Evolutionary conservation across 2,329 filamentous ascomycete species (phyloP).

Genomic region (Ascochyta clinopodiicola): DNA sequence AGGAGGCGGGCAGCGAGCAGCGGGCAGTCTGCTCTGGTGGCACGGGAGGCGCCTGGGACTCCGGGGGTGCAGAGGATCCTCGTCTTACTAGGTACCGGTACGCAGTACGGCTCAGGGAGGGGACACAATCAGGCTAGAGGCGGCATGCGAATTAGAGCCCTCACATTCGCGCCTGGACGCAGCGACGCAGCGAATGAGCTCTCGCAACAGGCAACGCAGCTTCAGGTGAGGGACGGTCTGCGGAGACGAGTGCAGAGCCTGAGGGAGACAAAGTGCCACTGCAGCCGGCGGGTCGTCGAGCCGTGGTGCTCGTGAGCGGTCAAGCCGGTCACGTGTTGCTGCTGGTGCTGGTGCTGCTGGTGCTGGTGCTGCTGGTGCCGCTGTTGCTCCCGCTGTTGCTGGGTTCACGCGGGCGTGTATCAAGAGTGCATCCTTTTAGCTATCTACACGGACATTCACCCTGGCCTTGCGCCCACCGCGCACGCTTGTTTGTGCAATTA

Average conservation of each 20-base stretch:
- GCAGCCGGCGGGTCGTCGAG: constrained; percentile 27
- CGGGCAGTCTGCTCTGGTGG: constrained; percentile 28
- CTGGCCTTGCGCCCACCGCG: constrained; percentile 18
- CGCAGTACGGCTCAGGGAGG: constrained; percentile 30
- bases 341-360: no score
- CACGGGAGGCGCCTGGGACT: constrained; percentile 29
- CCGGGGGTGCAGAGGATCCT: constrained; percentile 27
- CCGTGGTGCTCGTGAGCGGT: constrained; percentile 26
- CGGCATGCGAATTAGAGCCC: constrained; percentile 42
- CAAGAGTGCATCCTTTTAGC: constrained; percentile 10
- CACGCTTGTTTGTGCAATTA: constrained; percentile 16
- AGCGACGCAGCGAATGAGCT: constrained; percentile 37
- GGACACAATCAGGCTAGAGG: constrained; percentile 45
- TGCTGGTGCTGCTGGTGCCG: no score
- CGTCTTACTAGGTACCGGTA: constrained; percentile 23
- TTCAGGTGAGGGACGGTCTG: constrained; percentile 14
- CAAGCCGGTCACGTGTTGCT: constrained; percentile 21
- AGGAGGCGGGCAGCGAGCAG: constrained; percentile 21
- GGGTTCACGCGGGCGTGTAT: constrained; percentile 20
- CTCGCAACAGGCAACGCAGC: constrained; percentile 25
- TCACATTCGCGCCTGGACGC: constrained; percentile 42
- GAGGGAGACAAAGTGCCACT: constrained; percentile 28
- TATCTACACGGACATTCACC: background rate
- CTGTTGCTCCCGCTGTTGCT: background rate
- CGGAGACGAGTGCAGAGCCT: constrained; percentile 14